Evolutionary conservation across 1,284 basidiomycete genomes (phyloP).

Genomic region (Sparassis latifolia): DNA sequence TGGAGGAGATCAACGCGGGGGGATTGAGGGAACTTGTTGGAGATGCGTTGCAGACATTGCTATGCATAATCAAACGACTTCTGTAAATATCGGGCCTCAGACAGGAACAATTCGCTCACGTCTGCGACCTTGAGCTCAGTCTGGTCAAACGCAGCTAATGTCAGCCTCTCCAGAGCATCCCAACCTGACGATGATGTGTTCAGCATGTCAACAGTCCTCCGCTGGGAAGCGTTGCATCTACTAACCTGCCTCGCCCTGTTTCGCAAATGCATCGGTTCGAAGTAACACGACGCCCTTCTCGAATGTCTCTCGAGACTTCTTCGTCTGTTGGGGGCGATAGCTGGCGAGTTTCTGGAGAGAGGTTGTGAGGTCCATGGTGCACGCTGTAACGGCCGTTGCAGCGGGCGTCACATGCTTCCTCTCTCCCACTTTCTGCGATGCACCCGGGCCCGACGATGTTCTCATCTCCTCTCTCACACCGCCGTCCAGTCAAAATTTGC

Average conservation of each 20-base stretch:
- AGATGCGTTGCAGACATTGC: constrained; percentile 64
- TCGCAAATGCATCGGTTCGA: constrained; percentile 37
- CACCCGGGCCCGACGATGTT: too few species aligned
- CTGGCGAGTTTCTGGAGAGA: constrained; percentile 64
- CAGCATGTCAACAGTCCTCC: neutral
- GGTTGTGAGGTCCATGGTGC: constrained; percentile 33
- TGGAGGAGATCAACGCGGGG: constrained; percentile 80
- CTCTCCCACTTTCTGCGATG: neutral
- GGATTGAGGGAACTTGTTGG: constrained; percentile 73
- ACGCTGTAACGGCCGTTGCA: neutral
- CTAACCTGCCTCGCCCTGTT: constrained; percentile 58
- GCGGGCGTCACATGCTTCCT: constrained; percentile 4
- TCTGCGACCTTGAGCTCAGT: constrained; percentile 77
- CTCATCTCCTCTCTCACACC: too few species aligned
- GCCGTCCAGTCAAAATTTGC: too few species aligned
- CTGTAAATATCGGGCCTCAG: neutral
- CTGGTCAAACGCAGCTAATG: constrained; percentile 81
- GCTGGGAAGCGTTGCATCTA: neutral
- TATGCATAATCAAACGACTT: constrained; percentile 20
- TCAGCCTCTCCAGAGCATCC: constrained; percentile 85
- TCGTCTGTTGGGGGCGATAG: constrained; percentile 60
- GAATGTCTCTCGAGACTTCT: constrained; percentile 69
- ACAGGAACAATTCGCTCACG: constrained; percentile 42
- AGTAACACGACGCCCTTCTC: constrained; percentile 57
- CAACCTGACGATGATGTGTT: constrained; percentile 47